Percentiles rank a stretch among this genome's conserved stretches.
Evolutionary conservation across 2,329 filamentous ascomycete genomes (phyloP).

Genomic region (Thelonectria olida): DNA sequence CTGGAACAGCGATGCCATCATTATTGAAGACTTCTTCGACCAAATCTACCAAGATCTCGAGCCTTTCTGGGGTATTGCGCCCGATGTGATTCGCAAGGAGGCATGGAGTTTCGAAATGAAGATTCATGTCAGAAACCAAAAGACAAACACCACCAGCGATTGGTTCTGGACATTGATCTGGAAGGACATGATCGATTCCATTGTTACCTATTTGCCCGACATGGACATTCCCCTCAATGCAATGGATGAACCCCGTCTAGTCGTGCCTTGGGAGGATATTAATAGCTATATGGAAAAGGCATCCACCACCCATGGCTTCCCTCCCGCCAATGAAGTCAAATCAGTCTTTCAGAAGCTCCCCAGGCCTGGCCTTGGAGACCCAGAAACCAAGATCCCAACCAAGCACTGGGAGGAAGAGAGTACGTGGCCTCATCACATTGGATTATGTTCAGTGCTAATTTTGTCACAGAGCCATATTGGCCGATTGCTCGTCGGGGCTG

Average conservation of each 20-base stretch:
- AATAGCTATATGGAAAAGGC: slow-evolving; percentile 63
- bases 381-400: slow-evolving; percentile 45
- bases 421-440: slow-evolving; percentile 41
- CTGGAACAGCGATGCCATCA: slow-evolving; percentile 58
- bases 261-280: slow-evolving; percentile 71
- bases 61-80: slow-evolving; percentile 64
- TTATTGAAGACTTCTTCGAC: slow-evolving; percentile 72
- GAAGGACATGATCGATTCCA: slow-evolving; percentile 61
- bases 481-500: slow-evolving; percentile 67
- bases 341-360: slow-evolving; percentile 55
- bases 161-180: slow-evolving; percentile 69
- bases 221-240: slow-evolving; percentile 74
- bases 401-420: slow-evolving; percentile 63
- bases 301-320: slow-evolving; percentile 55
- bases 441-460: slow-evolving; percentile 14
- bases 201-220: slow-evolving; percentile 68
- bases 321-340: slow-evolving; percentile 54
- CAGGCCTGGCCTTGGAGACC: slow-evolving; percentile 46
- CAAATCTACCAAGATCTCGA: slow-evolving; percentile 70
- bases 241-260: slow-evolving; percentile 73
- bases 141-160: slow-evolving; percentile 60
- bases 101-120: slow-evolving; percentile 66
- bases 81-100: slow-evolving; percentile 59
- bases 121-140: slow-evolving; percentile 65
- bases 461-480: slow-evolving; percentile 61